Conservation (phyloP, 2,329 filamentous ascomycete genomes). For the Lasiodiplodia sp. region DNA sequence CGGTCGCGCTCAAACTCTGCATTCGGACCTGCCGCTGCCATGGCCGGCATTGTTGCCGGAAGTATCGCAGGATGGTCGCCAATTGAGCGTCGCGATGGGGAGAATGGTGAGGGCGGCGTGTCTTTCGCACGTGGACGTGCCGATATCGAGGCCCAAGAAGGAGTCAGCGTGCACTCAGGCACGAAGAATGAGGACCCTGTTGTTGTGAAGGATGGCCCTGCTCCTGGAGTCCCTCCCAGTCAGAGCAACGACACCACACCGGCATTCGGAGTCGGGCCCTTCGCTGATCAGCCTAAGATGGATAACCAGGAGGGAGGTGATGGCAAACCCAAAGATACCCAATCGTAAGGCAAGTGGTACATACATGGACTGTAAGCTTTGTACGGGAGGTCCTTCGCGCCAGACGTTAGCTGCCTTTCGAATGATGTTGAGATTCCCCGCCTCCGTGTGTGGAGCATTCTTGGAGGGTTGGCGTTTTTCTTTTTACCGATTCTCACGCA, state of each 20-base stretch:
- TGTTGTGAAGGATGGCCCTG: constrained; percentile 40
- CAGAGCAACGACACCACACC: constrained; percentile 55
- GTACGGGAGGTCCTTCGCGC: neutral
- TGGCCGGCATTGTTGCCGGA: constrained; percentile 83
- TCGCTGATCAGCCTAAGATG: constrained; percentile 49
- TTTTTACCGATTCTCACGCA: constrained; percentile 4
- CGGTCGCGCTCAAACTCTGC: constrained; percentile 76
- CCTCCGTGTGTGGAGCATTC: neutral
- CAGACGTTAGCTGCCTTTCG: constrained; percentile 5
- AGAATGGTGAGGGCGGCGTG: constrained; percentile 50
- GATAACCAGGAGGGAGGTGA: constrained; percentile 29
- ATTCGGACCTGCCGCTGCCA: constrained; percentile 76
- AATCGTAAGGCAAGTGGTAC: constrained; percentile 17
- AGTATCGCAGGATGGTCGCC: constrained; percentile 81
- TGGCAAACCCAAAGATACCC: constrained; percentile 27
- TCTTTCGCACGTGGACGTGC: constrained; percentile 47
- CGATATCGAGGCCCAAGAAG: constrained; percentile 53
- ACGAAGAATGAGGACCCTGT: constrained; percentile 58
- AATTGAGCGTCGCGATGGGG: constrained; percentile 57
- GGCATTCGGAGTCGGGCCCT: constrained; percentile 52
- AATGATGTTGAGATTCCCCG: constrained; percentile 18
- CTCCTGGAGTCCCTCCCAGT: constrained; percentile 50
- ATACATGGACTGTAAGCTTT: constrained; percentile 8
- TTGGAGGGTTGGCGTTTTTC: constrained; percentile 20
- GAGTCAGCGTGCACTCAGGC: constrained; percentile 57